A percentile compares a stretch with the other conserved stretches of the same genome.
Evolutionary conservation across 1,284 basidiomycete genomes (phyloP).

Genomic region (Trichosporon ovoides): DNA sequence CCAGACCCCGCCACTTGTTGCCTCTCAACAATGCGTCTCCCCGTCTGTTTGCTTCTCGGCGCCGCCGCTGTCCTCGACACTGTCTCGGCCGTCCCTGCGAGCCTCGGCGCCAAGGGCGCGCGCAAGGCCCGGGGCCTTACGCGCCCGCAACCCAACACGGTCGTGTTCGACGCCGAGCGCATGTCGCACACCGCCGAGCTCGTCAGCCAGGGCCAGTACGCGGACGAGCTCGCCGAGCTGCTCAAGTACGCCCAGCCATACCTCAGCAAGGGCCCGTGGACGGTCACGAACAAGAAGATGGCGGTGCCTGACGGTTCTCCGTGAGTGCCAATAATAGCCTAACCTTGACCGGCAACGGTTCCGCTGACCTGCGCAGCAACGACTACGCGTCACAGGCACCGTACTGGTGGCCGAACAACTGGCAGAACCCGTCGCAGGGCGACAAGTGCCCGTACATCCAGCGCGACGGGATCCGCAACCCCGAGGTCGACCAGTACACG

Average conservation of each 20-base stretch:
- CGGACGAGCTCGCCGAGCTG: not conserved
- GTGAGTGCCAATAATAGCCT: conserved; percentile 4
- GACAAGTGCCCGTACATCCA: conserved; percentile 13
- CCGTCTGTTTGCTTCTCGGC: no score
- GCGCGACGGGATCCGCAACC: conserved; percentile 16
- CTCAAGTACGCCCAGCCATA: conserved; percentile 3
- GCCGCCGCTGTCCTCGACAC: not conserved
- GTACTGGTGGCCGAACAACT: conserved; percentile 16
- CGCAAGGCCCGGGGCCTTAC: not conserved
- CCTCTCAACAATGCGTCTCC: no score
- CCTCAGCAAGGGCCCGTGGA: conserved; percentile 10
- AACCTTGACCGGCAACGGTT: no score
- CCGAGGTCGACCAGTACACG: conserved; percentile 14
- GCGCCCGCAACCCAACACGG: conserved; percentile 1
- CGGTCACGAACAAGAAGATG: conserved; percentile 10
- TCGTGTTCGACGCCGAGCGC: conserved; percentile 10
- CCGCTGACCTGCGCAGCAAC: not conserved
- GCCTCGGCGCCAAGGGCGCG: not conserved
- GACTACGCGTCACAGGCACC: conserved; percentile 19
- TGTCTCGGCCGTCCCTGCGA: not conserved
- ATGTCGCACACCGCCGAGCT: not conserved
- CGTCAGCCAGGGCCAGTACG: not conserved
- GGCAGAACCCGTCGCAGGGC: conserved; percentile 3
- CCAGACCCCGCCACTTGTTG: no score
- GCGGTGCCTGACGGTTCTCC: conserved; percentile 6